phyloP scores from a whole-genome alignment of 140 eudicot genomes.

The Anethum foeniculum region DNA sequence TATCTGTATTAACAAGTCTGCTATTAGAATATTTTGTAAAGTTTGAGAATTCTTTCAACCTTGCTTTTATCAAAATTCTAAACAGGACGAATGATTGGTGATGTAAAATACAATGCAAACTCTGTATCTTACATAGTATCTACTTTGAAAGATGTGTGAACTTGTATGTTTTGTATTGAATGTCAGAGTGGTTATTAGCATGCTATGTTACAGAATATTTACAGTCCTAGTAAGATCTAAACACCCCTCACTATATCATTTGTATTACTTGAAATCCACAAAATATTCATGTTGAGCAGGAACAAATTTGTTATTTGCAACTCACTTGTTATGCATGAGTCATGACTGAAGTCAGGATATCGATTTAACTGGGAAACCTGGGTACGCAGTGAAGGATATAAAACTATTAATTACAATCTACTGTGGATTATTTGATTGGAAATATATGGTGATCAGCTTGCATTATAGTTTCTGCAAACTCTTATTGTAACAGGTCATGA shows the following conservation, averaged over 20 bases:
- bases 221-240: neutral
- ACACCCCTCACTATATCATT: neutral
- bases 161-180: neutral
- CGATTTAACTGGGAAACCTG: neutral
- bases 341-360: neutral
- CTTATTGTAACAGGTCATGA: neutral
- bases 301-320: neutral
- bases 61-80: neutral
- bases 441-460: neutral
- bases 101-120: neutral
- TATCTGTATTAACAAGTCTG: neutral
- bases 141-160: neutral
- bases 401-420: neutral
- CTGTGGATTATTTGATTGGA: neutral
- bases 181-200: neutral
- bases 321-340: neutral
- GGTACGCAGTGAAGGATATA: neutral
- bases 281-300: neutral
- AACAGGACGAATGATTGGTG: neutral
- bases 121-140: neutral
- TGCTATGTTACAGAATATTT: neutral
- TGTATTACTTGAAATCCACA: neutral
- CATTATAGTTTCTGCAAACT: neutral
- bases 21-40: neutral
- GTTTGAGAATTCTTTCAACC: neutral